phyloP scores from a whole-genome alignment of 1,284 basidiomycete species.

The Microbotryum violaceum region DNA sequence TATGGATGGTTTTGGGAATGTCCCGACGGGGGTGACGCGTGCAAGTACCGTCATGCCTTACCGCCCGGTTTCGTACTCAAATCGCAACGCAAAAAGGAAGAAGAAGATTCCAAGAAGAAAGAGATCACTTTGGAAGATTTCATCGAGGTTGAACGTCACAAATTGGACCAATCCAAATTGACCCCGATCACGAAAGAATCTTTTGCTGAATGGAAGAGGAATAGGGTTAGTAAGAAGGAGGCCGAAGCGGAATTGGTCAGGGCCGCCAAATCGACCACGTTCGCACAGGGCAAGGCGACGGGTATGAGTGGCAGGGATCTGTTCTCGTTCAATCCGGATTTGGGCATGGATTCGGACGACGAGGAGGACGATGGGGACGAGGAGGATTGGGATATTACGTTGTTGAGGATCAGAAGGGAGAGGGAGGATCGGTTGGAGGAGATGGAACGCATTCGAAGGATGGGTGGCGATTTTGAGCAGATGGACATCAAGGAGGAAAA shows the following conservation, averaged over 20 bases:
- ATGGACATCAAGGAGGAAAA: too few relatives aligned
- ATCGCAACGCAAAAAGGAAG: slow-evolving; percentile 40
- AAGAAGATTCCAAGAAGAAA: slow-evolving; percentile 67
- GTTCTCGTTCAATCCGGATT: slow-evolving; percentile 71
- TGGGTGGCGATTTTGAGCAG: too few relatives aligned
- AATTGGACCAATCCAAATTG: slow-evolving; percentile 70
- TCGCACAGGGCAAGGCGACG: slow-evolving; percentile 78
- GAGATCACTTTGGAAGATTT: slow-evolving; percentile 93
- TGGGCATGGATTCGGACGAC: slow-evolving; percentile 59
- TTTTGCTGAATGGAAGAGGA: slow-evolving; percentile 94
- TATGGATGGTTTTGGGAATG: slow-evolving; percentile 53
- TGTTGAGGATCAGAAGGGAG: slow-evolving; percentile 19
- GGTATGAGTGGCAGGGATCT: slow-evolving; percentile 96
- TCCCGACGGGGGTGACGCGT: slow-evolving; percentile 52
- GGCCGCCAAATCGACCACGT: slow-evolving; percentile 78
- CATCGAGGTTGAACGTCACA: slow-evolving; percentile 94
- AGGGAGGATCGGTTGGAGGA: slow-evolving; percentile 17
- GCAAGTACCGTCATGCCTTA: slow-evolving; percentile 91
- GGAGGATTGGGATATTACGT: slow-evolving; percentile 21
- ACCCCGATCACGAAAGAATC: slow-evolving; percentile 93
- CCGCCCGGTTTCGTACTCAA: slow-evolving; percentile 74
- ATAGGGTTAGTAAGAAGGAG: slow-evolving; percentile 80
- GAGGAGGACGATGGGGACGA: slow-evolving; percentile 55
- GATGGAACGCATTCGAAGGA: slow-evolving; percentile 13
- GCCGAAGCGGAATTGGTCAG: slow-evolving; percentile 71